Evolutionary conservation across 1,284 basidiomycete species (phyloP).

Genomic region (Pascua guehoae): DNA sequence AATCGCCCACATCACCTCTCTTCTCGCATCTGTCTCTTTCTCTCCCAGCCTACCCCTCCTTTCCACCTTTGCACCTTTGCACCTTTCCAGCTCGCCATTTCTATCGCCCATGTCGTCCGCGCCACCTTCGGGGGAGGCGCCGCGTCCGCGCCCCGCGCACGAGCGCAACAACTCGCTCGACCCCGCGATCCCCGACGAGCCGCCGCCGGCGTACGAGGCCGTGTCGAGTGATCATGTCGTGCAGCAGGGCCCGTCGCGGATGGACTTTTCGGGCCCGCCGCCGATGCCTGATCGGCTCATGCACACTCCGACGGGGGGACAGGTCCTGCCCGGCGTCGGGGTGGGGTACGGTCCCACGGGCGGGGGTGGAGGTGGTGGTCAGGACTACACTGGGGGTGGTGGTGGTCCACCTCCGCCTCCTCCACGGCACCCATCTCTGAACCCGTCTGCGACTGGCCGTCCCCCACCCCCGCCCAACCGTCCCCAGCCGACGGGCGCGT

Average conservation of each 20-base stretch:
- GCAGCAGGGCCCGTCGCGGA: slow-evolving; percentile 32
- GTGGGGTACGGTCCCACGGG: slow-evolving; percentile 28
- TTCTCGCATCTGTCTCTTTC: no score
- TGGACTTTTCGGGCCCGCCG: slow-evolving; percentile 47
- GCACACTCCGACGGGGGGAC: slow-evolving; percentile 18
- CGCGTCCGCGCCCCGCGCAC: slow-evolving; percentile 1
- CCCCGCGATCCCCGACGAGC: slow-evolving; percentile 27
- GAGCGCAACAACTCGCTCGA: slow-evolving; percentile 13
- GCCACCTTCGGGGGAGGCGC: background rate
- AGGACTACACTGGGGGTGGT: no score
- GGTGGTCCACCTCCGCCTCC: no score
- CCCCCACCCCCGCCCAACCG: slow-evolving; percentile 10
- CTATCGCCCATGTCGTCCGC: slow-evolving; percentile 1
- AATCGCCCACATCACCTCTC: no score
- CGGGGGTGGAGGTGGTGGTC: no score
- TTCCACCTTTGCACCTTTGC: background rate
- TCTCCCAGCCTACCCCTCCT: background rate
- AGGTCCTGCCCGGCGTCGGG: slow-evolving; percentile 34
- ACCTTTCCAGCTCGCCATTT: background rate
- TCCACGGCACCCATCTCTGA: background rate
- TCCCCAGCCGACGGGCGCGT: slow-evolving; percentile 1
- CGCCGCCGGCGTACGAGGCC: slow-evolving; percentile 37
- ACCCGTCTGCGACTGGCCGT: background rate
- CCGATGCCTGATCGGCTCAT: slow-evolving; percentile 36
- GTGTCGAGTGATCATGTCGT: slow-evolving; percentile 23